Conservation (phyloP, 306 rosid genomes). For the Abrus pulchellus region DNA sequence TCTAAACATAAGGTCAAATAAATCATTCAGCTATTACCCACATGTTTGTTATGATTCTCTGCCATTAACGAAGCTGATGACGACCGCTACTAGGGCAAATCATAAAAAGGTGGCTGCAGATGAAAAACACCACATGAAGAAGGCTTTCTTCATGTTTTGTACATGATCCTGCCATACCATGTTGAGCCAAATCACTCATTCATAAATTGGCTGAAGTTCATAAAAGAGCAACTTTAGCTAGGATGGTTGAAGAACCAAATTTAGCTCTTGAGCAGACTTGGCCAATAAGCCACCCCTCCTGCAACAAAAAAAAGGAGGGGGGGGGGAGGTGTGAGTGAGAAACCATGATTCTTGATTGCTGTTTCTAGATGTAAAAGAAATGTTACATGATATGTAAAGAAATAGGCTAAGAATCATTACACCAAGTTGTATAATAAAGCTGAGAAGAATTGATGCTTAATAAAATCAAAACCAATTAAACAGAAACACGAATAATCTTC, state of each 20-base stretch:
- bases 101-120: slow-evolving; percentile 40
- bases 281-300: slow-evolving; percentile 80
- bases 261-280: slow-evolving; percentile 73
- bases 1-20: background rate
- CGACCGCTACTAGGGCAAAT: slow-evolving; percentile 2
- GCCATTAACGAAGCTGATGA: slow-evolving; percentile 37
- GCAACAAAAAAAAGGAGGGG: slow-evolving; percentile 20
- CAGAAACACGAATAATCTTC: background rate
- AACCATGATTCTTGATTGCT: background rate
- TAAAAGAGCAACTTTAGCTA: slow-evolving; percentile 41
- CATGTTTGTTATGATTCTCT: slow-evolving; percentile 36
- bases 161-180: background rate
- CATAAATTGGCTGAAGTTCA: slow-evolving; percentile 28
- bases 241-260: slow-evolving; percentile 72
- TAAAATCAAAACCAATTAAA: background rate
- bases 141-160: slow-evolving; percentile 40
- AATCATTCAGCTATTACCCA: slow-evolving; percentile 6
- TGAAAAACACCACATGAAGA: slow-evolving; percentile 14
- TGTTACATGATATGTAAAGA: background rate
- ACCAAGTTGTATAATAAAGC: background rate
- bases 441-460: background rate
- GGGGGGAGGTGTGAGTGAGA: background rate
- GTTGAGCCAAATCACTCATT: slow-evolving; percentile 38
- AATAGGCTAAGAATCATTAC: background rate
- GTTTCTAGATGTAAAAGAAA: background rate